phyloP scores from a whole-genome alignment of 2,329 filamentous ascomycete species.

The Drechslerella coelobrocha region DNA sequence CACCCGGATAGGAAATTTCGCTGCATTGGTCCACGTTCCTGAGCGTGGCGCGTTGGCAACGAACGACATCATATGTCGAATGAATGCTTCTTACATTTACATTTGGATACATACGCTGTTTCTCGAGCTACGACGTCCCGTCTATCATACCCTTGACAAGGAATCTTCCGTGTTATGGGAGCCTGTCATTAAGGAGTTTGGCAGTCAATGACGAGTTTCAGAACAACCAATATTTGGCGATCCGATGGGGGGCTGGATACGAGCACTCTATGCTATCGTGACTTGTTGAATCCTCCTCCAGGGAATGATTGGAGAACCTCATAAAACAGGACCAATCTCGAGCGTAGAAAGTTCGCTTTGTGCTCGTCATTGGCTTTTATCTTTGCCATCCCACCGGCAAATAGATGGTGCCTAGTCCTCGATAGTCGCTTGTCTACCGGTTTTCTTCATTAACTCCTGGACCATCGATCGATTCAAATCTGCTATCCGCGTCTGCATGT shows the following conservation, averaged over 20 bases:
- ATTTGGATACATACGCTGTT: slow-evolving; percentile 32
- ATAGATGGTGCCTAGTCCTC: slow-evolving; percentile 15
- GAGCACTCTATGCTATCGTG: slow-evolving; percentile 24
- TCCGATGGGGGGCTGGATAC: slow-evolving; percentile 49
- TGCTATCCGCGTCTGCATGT: neutral
- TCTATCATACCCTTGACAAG: slow-evolving; percentile 26
- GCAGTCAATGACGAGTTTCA: slow-evolving; percentile 46
- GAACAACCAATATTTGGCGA: slow-evolving; percentile 42
- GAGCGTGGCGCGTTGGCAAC: slow-evolving; percentile 49
- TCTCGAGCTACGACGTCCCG: slow-evolving; percentile 44
- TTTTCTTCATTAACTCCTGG: slow-evolving; percentile 1
- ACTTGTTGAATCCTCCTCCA: slow-evolving; percentile 38
- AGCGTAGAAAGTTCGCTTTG: slow-evolving; percentile 23
- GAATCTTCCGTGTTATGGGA: slow-evolving; percentile 48
- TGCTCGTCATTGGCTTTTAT: slow-evolving; percentile 20
- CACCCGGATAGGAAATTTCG: slow-evolving; percentile 45
- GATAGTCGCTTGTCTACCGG: slow-evolving; percentile 26
- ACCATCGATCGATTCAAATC: neutral
- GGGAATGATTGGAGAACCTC: slow-evolving; percentile 29
- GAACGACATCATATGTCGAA: slow-evolving; percentile 28
- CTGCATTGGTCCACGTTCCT: slow-evolving; percentile 51
- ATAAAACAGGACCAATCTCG: slow-evolving; percentile 44
- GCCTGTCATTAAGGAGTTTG: slow-evolving; percentile 38
- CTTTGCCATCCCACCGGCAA: slow-evolving; percentile 15
- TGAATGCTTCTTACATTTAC: slow-evolving; percentile 38